Percentiles rank a stretch among this genome's conserved stretches.
These are phyloP conservation scores for Hanseniaspora clermontiae DNA, from an alignment of 805 yeast species.

Conservation along the genomic window DNA sequence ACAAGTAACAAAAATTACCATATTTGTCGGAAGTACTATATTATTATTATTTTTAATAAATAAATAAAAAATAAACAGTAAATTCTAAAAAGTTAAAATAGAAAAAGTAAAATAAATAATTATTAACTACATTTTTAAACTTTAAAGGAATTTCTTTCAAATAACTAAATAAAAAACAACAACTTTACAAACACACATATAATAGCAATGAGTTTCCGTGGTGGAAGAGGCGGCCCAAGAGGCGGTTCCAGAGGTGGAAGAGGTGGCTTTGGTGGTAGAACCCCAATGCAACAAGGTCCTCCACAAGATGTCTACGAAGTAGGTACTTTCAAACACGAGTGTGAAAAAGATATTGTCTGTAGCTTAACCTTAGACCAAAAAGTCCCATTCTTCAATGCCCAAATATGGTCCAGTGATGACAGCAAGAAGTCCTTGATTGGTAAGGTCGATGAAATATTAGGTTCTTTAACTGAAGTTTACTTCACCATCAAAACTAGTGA, in stretches of 20 bases:
- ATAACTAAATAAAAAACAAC: background rate
- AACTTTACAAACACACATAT: slow-evolving; percentile 3
- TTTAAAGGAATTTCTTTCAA: slow-evolving; percentile 4
- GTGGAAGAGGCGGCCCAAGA: slow-evolving; percentile 32
- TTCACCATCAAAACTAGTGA: slow-evolving; percentile 93
- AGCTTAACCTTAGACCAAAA: slow-evolving; percentile 76
- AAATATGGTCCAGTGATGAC: slow-evolving; percentile 80
- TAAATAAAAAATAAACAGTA: background rate
- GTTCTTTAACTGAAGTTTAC: slow-evolving; percentile 94
- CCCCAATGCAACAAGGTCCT: slow-evolving; percentile 76
- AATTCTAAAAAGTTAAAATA: background rate
- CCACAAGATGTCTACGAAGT: slow-evolving; percentile 90
- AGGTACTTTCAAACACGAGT: slow-evolving; percentile 84
- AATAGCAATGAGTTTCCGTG: slow-evolving; percentile 31
- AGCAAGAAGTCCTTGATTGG: slow-evolving; percentile 72
- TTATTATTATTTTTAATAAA: background rate
- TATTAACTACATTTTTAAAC: background rate
- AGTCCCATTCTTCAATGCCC: slow-evolving; percentile 97
- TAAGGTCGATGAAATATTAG: slow-evolving; percentile 94
- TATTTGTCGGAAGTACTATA: background rate
- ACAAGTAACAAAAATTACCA: background rate
- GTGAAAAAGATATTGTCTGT: slow-evolving; percentile 96
- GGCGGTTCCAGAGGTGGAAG: slow-evolving; percentile 42
- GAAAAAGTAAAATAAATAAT: background rate
- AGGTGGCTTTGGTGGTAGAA: slow-evolving; percentile 52